phyloP scores from a whole-genome alignment of 768 basidiomycete species.

The Boletus rubroflammeus region DNA sequence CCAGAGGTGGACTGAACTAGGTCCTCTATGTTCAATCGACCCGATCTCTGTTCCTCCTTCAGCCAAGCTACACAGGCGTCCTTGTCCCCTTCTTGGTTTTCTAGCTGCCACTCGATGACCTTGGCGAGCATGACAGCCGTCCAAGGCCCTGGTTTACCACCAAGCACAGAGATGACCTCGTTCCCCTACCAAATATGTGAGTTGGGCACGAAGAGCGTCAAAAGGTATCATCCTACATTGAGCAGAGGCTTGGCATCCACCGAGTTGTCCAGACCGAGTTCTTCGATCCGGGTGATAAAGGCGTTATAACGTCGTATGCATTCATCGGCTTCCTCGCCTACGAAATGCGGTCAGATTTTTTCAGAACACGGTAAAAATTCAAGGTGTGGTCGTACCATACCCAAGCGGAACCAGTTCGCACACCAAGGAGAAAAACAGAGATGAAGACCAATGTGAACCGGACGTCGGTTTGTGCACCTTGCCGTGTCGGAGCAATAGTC shows the following conservation, averaged over 20 bases:
- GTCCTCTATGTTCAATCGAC: conserved; percentile 38
- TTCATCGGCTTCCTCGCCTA: conserved; percentile 43
- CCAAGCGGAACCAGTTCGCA: conserved; percentile 64
- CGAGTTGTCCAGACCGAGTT: conserved; percentile 53
- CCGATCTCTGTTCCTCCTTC: conserved; percentile 45
- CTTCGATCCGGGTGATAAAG: conserved; percentile 57
- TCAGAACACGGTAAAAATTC: neutral
- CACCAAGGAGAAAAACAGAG: conserved; percentile 71
- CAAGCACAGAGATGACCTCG: conserved; percentile 54
- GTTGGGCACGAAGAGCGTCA: neutral
- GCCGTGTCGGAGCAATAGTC: conserved; percentile 65
- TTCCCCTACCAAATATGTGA: conserved; percentile 54
- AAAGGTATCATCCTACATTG: conserved; percentile 52
- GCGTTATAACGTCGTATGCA: conserved; percentile 62
- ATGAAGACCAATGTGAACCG: conserved; percentile 67
- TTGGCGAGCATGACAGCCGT: conserved; percentile 58
- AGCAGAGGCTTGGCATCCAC: conserved; percentile 74
- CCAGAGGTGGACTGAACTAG: conserved; percentile 16
- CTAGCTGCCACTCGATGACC: conserved; percentile 84
- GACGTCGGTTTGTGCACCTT: conserved; percentile 58
- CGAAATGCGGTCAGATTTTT: conserved; percentile 1
- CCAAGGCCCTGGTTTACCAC: conserved; percentile 65
- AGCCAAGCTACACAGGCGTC: conserved; percentile 74
- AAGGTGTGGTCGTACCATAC: conserved; percentile 29
- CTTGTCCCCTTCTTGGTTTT: conserved; percentile 61